A percentile compares a stretch with the other conserved stretches of the same genome.
These are phyloP conservation scores for Sordariomycetes sp. DNA, from an alignment of 2,329 filamentous ascomycete species.

Conservation along the genomic window DNA sequence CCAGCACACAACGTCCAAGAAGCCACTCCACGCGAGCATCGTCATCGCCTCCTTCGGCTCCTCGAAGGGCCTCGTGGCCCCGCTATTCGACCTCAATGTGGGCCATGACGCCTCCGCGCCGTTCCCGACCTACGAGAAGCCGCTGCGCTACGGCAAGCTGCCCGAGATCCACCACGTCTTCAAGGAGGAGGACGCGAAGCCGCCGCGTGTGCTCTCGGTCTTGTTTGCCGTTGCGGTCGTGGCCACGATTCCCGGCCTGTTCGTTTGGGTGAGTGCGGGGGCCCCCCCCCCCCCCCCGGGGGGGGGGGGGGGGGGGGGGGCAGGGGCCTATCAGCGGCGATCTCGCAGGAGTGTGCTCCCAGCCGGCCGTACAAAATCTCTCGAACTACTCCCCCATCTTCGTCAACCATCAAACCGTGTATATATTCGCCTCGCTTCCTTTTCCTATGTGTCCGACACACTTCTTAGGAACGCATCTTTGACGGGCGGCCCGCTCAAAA, in stretches of 20 bases:
- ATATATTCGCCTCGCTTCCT: too few species aligned
- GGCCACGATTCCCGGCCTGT: constrained; percentile 62
- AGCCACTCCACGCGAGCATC: constrained; percentile 68
- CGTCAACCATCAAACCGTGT: too few species aligned
- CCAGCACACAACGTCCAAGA: constrained; percentile 60
- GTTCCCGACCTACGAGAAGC: constrained; percentile 49
- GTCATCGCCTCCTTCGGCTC: constrained; percentile 81
- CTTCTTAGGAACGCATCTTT: too few species aligned
- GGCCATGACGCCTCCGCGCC: constrained; percentile 51
- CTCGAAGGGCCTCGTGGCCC: constrained; percentile 53
- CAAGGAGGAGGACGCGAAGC: constrained; percentile 66
- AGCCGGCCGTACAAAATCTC: too few species aligned
- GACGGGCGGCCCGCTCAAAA: too few species aligned
- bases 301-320: too few species aligned
- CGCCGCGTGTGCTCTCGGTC: constrained; percentile 68
- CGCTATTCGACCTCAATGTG: constrained; percentile 64
- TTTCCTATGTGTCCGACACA: too few species aligned
- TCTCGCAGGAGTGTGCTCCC: too few species aligned
- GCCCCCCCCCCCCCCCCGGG: too few species aligned
- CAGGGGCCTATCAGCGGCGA: too few species aligned
- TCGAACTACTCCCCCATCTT: too few species aligned
- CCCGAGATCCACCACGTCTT: constrained; percentile 88
- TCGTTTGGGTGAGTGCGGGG: constrained; percentile 50
- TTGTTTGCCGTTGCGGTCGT: constrained; percentile 65
- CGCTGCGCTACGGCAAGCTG: constrained; percentile 74